Evolutionary conservation across 495 filamentous ascomycete species (phyloP).

Genomic region (Aspergillus bridgeri): DNA sequence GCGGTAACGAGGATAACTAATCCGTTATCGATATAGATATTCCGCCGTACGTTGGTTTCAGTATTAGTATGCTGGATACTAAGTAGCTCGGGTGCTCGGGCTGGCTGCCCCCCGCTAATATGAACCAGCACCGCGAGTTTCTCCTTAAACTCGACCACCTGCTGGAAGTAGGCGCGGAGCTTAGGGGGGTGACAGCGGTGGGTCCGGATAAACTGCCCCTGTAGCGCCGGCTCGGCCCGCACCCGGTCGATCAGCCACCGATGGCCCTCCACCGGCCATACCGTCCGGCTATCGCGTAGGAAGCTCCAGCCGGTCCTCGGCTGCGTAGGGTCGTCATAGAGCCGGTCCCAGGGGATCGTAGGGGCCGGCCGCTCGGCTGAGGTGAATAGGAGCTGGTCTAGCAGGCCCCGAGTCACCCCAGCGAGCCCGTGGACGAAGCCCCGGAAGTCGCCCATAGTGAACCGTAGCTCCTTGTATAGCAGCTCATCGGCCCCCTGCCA

Average conservation of each 20-base stretch:
- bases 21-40: slow-evolving; percentile 6
- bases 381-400: background rate
- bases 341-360: slow-evolving; percentile 1
- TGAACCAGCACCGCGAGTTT: slow-evolving; percentile 22
- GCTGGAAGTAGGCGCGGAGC: background rate
- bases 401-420: background rate
- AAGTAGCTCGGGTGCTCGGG: slow-evolving; percentile 25
- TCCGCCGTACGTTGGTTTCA: background rate
- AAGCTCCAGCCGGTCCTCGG: slow-evolving; percentile 4
- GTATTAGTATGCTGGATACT: slow-evolving; percentile 22
- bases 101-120: slow-evolving; percentile 22
- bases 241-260: slow-evolving; percentile 8
- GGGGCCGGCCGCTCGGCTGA: background rate
- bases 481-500: too few species aligned
- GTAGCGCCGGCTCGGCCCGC: background rate
- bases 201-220: slow-evolving; percentile 2
- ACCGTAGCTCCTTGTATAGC: too few species aligned
- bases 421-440: too few species aligned
- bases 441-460: too few species aligned
- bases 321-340: slow-evolving; percentile 9
- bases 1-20: background rate
- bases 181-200: background rate
- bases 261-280: slow-evolving; percentile 1
- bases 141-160: slow-evolving; percentile 16
- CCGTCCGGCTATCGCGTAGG: slow-evolving; percentile 3